Base-by-base conservation (phyloP, 164 flowering plant species). In the Chimonanthus praecox region DNA sequence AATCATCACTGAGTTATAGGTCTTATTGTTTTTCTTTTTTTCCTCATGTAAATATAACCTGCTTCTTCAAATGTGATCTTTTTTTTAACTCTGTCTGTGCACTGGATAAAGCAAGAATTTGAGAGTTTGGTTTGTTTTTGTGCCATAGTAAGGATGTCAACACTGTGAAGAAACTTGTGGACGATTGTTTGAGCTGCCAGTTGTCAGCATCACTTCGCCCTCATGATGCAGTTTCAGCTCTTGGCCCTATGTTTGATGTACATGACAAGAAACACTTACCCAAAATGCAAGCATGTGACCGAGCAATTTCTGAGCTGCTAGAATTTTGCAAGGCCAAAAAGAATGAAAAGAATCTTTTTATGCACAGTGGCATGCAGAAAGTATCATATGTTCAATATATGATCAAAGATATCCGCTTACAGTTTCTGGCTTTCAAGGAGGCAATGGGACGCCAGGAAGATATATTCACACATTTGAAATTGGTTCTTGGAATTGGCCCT, bases 151-250 rank as follows among this genome's bases (percentile, higher is more conserved):
- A 96, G 85, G 99, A 96, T 84, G 94, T 96, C 48, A 83, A 82
- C 78, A 96, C 94, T 7, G 99, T 96, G 76, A 94, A 90, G 87
- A 96, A 90, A 76, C 89, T 96, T 10, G 91, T 96, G 47, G 97
- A 92, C 81, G 97, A 94, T 72, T 91, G 97, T 79, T 68, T 91
- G 70, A 82, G 91, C 72, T 70, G 84, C 71, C 93, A 90, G 64
- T 74, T 91, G 60, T 87, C 99, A 15, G 85, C 94, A 50, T 96
- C 99, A 0, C 88, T 90, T 47, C 98, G 94, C 64, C 99, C 99
- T 72, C 98, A 94, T 83, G 99, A 96, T 86, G 99, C 98, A 20
- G 99, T 96, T 82, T 96, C 99, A 54, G 98, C 99, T 60, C 82
- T 96, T 80, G 99, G 99, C 69, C 99, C 94, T 20, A 96, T 96